A percentile compares a stretch with the other conserved stretches of the same genome.
These are phyloP conservation scores for Anthostomella pinea DNA, from an alignment of 2,329 filamentous ascomycete species.

Conservation along the genomic window DNA sequence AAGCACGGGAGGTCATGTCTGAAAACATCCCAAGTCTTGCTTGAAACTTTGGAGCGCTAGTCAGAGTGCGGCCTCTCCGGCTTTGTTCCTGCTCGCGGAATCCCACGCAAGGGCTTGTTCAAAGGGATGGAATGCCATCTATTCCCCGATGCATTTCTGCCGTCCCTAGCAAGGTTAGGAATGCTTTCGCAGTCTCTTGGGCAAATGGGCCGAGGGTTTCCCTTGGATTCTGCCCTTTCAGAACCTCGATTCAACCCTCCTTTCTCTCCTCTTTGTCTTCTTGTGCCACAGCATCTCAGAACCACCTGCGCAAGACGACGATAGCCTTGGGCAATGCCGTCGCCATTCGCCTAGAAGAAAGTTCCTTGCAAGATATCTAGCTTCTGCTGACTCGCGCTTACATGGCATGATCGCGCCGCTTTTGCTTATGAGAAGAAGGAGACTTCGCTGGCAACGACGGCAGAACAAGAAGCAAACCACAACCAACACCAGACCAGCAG, in stretches of 20 bases:
- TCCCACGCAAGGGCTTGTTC: constrained; percentile 3
- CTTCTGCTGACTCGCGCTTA: constrained; percentile 4
- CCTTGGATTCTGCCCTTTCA: constrained; percentile 3
- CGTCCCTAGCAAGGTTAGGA: constrained; percentile 9
- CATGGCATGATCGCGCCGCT: constrained; percentile 15
- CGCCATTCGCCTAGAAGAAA: constrained; percentile 1
- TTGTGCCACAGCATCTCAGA: neutral
- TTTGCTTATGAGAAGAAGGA: constrained; percentile 13
- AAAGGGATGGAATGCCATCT: constrained; percentile 20
- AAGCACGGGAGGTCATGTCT: too few relatives aligned
- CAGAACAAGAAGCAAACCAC: constrained; percentile 2
- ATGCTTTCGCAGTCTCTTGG: constrained; percentile 14
- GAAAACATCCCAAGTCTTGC: too few relatives aligned
- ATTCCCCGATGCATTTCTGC: constrained; percentile 7
- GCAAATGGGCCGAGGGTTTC: constrained; percentile 6
- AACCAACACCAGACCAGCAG: too few relatives aligned
- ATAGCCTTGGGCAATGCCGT: constrained; percentile 2
- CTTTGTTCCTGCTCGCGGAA: constrained; percentile 19
- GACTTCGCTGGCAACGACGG: too few relatives aligned
- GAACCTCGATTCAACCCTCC: neutral
- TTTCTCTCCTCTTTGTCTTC: constrained; percentile 16
- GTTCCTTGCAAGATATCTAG: neutral
- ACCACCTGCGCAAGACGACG: neutral
- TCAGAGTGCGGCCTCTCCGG: too few relatives aligned
- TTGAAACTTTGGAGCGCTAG: too few relatives aligned